A percentile compares a stretch with the other conserved stretches of the same genome.
Evolutionary conservation across 805 yeast genomes (phyloP).

Genomic region (Candida stauntonica): DNA sequence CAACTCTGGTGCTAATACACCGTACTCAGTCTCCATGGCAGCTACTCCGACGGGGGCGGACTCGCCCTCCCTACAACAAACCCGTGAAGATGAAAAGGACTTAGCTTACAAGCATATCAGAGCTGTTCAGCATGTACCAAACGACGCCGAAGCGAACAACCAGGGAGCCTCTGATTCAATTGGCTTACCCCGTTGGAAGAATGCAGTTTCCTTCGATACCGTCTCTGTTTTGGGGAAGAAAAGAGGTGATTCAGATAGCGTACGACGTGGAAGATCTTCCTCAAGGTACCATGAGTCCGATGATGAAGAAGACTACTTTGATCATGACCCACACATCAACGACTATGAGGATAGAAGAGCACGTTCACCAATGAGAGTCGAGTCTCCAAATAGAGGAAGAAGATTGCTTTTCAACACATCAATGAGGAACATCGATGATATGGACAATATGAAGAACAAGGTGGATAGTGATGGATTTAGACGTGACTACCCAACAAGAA

Average conservation of each 20-base stretch:
- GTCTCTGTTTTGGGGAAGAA: neutral
- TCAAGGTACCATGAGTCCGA: constrained; percentile 1
- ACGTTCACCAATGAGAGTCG: constrained; percentile 14
- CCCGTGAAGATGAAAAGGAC: neutral
- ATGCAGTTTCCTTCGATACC: constrained; percentile 4
- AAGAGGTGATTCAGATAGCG: constrained; percentile 2
- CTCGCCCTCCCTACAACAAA: neutral
- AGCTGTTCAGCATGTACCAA: neutral
- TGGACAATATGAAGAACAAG: neutral
- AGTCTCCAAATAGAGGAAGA: neutral
- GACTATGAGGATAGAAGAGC: constrained; percentile 6
- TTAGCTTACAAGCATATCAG: constrained; percentile 4
- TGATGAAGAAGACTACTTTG: neutral
- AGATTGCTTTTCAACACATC: neutral
- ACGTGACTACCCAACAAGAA: constrained; percentile 22
- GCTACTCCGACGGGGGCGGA: constrained; percentile 1
- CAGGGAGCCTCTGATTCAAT: too few species aligned
- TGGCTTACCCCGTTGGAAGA: constrained; percentile 1
- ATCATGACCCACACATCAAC: constrained; percentile 1
- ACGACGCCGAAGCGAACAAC: neutral
- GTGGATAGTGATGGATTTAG: constrained; percentile 15
- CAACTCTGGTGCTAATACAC: constrained; percentile 2
- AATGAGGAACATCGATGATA: neutral
- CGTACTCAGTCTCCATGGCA: neutral
- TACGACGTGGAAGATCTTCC: constrained; percentile 2